These are phyloP conservation scores for Colletotrichum costaricense DNA, from an alignment of 2,329 filamentous ascomycete genomes.

Conservation along the genomic window DNA sequence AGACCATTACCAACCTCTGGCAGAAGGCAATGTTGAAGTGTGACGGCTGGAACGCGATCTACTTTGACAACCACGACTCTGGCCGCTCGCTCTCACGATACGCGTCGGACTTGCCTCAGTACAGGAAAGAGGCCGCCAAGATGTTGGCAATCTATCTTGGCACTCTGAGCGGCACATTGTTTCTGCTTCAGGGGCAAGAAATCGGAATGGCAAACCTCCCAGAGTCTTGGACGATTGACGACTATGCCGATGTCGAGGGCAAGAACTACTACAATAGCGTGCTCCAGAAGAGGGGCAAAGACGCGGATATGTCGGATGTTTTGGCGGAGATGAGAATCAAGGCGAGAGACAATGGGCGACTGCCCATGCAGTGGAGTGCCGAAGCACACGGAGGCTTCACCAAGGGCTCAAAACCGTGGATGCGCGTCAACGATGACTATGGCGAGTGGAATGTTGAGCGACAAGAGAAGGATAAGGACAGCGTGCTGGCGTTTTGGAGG, in stretches of 20 bases:
- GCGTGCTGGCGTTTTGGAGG: background rate
- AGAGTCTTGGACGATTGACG: slow-evolving; percentile 52
- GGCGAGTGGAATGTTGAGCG: background rate
- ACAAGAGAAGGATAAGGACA: background rate
- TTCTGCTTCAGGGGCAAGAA: slow-evolving; percentile 63
- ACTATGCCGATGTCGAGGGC: slow-evolving; percentile 57
- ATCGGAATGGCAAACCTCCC: slow-evolving; percentile 62
- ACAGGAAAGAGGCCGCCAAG: background rate
- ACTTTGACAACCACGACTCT: slow-evolving; percentile 68
- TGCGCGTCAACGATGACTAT: slow-evolving; percentile 42
- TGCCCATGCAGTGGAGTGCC: slow-evolving; percentile 61
- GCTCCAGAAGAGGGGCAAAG: background rate
- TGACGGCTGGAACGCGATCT: slow-evolving; percentile 61
- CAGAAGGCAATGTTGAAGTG: slow-evolving; percentile 49
- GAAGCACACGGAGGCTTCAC: slow-evolving; percentile 58
- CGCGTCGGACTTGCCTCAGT: background rate
- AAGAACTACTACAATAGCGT: slow-evolving; percentile 50
- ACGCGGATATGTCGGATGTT: background rate
- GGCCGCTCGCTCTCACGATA: slow-evolving; percentile 61
- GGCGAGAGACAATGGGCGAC: slow-evolving; percentile 41
- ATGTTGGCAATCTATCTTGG: background rate
- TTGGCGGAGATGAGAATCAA: slow-evolving; percentile 43
- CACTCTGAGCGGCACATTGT: slow-evolving; percentile 56
- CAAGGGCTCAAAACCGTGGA: slow-evolving; percentile 38
- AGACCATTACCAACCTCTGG: slow-evolving; percentile 48